Evolutionary conservation across 2,329 filamentous ascomycete genomes (phyloP).

Genomic region (Ascochyta viciae-villosae): DNA sequence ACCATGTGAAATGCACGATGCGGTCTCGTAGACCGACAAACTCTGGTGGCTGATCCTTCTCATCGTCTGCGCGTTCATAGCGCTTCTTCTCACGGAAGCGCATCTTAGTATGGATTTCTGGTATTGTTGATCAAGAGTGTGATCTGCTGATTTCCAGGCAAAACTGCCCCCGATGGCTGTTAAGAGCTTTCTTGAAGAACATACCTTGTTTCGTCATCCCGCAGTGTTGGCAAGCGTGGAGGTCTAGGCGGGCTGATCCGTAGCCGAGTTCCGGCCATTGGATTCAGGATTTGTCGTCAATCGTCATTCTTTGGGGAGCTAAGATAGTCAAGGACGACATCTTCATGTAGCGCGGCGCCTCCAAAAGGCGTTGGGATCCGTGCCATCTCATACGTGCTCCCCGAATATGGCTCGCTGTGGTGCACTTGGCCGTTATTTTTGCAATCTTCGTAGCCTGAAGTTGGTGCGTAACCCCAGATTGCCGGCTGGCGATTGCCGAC

Average conservation of each 20-base stretch:
- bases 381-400: neutral
- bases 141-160: neutral
- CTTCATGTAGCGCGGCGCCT: neutral
- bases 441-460: neutral
- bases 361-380: neutral
- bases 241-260: slow-evolving; percentile 9
- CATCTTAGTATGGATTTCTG: slow-evolving; percentile 15
- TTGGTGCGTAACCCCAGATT: slow-evolving; percentile 6
- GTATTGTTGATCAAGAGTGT: neutral
- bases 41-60: slow-evolving; percentile 24
- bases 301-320: neutral
- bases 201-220: slow-evolving; percentile 18
- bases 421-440: neutral
- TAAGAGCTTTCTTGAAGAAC: neutral
- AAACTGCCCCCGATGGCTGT: neutral
- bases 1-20: slow-evolving; percentile 38
- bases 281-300: neutral
- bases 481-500: slow-evolving; percentile 7
- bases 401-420: neutral
- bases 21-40: slow-evolving; percentile 32
- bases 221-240: slow-evolving; percentile 9
- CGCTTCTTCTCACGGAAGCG: slow-evolving; percentile 29
- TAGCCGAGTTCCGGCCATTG: slow-evolving; percentile 16
- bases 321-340: neutral
- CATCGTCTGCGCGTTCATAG: slow-evolving; percentile 15